Conservation (phyloP, 768 basidiomycete genomes). For the Cyclocybe cylindracea region DNA sequence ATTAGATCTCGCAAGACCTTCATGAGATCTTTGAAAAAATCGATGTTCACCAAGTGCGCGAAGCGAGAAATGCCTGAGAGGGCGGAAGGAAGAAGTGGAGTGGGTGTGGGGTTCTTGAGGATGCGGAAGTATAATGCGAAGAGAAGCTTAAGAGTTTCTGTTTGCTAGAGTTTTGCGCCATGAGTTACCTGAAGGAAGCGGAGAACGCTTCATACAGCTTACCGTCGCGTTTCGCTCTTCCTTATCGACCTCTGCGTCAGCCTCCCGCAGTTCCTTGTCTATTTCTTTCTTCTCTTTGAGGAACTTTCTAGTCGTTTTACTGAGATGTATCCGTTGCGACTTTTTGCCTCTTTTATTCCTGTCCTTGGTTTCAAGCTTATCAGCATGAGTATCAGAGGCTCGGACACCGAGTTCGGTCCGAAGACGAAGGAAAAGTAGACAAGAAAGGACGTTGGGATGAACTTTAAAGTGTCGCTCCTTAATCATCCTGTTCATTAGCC, state of each 20-base stretch:
- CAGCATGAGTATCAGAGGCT: slow-evolving; percentile 69
- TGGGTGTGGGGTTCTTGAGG: slow-evolving; percentile 80
- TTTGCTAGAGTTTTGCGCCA: slow-evolving; percentile 61
- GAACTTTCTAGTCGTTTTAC: slow-evolving; percentile 88
- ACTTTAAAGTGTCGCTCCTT: slow-evolving; percentile 91
- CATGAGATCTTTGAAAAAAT: slow-evolving; percentile 97
- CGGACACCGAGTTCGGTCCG: slow-evolving; percentile 83
- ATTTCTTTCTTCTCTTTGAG: slow-evolving; percentile 90
- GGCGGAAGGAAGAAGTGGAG: slow-evolving; percentile 81
- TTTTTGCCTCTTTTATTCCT: slow-evolving; percentile 60
- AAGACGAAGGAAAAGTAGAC: slow-evolving; percentile 82
- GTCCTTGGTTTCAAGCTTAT: slow-evolving; percentile 49
- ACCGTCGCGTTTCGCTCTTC: slow-evolving; percentile 86
- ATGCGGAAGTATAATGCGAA: slow-evolving; percentile 98
- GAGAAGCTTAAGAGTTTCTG: slow-evolving; percentile 95
- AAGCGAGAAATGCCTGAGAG: slow-evolving; percentile 92
- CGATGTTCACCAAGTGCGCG: slow-evolving; percentile 95
- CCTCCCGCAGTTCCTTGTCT: slow-evolving; percentile 89
- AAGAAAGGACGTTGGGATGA: slow-evolving; percentile 85
- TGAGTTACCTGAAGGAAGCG: slow-evolving; percentile 6
- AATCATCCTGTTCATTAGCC: slow-evolving; percentile 92
- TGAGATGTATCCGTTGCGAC: slow-evolving; percentile 71
- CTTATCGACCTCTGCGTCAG: slow-evolving; percentile 90
- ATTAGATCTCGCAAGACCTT: slow-evolving; percentile 81
- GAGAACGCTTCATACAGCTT: slow-evolving; percentile 30